These are phyloP conservation scores for Hapsidospora chrysogenum DNA, from an alignment of 495 filamentous ascomycete genomes.

Conservation along the genomic window DNA sequence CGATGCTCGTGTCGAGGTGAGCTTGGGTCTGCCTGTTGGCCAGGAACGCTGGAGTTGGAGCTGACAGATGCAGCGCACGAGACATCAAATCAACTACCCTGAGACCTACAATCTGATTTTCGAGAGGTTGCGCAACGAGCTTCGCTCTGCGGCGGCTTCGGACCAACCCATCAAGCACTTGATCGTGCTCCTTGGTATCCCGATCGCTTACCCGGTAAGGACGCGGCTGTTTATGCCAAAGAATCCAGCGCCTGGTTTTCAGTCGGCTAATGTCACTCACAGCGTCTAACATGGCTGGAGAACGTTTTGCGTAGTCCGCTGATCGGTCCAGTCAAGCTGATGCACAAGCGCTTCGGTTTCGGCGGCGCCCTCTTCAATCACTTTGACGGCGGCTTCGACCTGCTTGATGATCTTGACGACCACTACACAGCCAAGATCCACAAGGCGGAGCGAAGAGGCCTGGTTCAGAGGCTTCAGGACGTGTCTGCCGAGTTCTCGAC, in stretches of 20 bases:
- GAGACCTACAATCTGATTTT: constrained; percentile 84
- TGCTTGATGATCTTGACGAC: constrained; percentile 86
- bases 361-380: constrained; percentile 76
- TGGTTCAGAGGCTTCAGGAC: constrained; percentile 59
- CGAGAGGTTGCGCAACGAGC: constrained; percentile 43
- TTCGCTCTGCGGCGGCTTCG: constrained; percentile 32
- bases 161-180: constrained; percentile 58
- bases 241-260: too few species aligned
- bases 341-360: constrained; percentile 82
- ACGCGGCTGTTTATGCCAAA: too few species aligned
- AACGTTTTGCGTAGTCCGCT: constrained; percentile 75
- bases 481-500: constrained; percentile 54
- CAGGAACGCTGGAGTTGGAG: too few species aligned
- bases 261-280: constrained; percentile 5
- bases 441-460: constrained; percentile 65
- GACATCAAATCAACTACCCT: constrained; percentile 78
- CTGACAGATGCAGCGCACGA: constrained; percentile 38
- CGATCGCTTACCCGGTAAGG: constrained; percentile 82
- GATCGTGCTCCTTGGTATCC: constrained; percentile 74
- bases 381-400: constrained; percentile 80
- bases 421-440: constrained; percentile 89
- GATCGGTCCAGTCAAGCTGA: constrained; percentile 68
- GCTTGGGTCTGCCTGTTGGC: neutral
- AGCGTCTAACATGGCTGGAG: constrained; percentile 79
- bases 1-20: constrained; percentile 66